Evolutionary conservation across 805 yeast genomes (phyloP), one percentile per base, ranked within the genome.

Genomic region (Saccharomycopsis guyanensis): DNA sequence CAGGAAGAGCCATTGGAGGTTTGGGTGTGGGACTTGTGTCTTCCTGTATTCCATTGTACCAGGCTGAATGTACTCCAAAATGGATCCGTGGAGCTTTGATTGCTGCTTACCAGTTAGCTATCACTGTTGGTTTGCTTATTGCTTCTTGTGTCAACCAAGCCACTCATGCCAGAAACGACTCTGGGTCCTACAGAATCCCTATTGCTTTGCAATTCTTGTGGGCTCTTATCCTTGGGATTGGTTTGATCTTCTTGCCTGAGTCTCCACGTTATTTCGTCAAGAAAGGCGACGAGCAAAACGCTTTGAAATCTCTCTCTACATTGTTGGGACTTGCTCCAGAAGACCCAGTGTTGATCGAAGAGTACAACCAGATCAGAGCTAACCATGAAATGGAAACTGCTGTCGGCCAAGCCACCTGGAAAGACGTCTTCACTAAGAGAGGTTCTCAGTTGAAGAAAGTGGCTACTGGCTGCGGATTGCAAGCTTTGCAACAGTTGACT

Each of bases 51-150:
- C 86, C 88, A 22, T 62, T 84, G 53, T 83, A 82, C 60, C 85
- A 82, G 66, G 81, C 89, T 32, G 93, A 84, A 62, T 80, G 84
- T 32, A 75, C 86, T 15, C 93, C 93, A 31, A 78, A 74, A 56
- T 80, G 84, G 73, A 75, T 83, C 42, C 72, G 93, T 66, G 93
- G 93, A 56, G 76, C 87, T 15, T 70, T 82, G 51, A 86, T 83
- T 42, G 76, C 83, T 46, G 74, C 82, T 47, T 85, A 82, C 61
- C 93, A 84, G 62, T 72, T 80, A 68, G 80, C 82, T 37, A 68
- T 70, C 55, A 83, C 93, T 3, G 73, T 85, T 68, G 93, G 93
- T 43, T 63, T 82, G 36, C 60, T 80, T 42, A 66, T 85, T 20
- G 87, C 89, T 5, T 73, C 82, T 53, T 75, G 82, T 51, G 76